Conservation (phyloP, 169 alveolate genomes). For the Eimeria maxima region DNA sequence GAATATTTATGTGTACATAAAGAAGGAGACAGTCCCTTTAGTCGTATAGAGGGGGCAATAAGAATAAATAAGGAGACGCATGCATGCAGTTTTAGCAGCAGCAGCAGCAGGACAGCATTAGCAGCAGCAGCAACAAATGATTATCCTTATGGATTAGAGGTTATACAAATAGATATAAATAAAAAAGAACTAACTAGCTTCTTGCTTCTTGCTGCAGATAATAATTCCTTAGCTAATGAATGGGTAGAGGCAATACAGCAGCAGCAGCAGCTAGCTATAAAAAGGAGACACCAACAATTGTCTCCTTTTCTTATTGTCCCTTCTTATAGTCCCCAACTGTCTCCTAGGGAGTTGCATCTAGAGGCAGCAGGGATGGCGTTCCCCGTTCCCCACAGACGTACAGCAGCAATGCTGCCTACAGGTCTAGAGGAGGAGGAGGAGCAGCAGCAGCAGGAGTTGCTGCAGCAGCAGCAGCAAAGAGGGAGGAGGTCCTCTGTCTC, state of each 20-base stretch:
- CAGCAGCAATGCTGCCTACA: constrained; percentile 22
- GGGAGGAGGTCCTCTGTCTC: no score
- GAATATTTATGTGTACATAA: constrained; percentile 62
- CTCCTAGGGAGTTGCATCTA: constrained; percentile 14
- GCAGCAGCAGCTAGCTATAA: background rate
- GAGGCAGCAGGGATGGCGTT: constrained; percentile 12
- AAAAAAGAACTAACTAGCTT: background rate
- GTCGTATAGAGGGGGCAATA: constrained; percentile 35
- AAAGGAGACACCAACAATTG: background rate
- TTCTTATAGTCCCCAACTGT: background rate
- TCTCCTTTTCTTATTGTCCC: background rate
- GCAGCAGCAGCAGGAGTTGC: constrained; percentile 48
- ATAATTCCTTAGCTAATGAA: constrained; percentile 21
- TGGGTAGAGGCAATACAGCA: constrained; percentile 56
- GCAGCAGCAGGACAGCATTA: constrained; percentile 18
- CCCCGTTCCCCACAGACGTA: constrained; percentile 23
- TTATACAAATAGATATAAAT: background rate
- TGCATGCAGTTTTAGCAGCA: background rate
- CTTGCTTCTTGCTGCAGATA: constrained; percentile 71
- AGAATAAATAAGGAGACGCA: background rate
- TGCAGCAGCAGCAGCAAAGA: constrained; percentile 25
- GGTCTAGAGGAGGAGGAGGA: background rate
- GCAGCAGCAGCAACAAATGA: constrained; percentile 29
- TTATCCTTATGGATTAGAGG: constrained; percentile 43
- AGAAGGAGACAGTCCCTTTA: background rate